Base-by-base conservation (phyloP, 129 eudicot genomes). In the Mikania micrantha region DNA sequence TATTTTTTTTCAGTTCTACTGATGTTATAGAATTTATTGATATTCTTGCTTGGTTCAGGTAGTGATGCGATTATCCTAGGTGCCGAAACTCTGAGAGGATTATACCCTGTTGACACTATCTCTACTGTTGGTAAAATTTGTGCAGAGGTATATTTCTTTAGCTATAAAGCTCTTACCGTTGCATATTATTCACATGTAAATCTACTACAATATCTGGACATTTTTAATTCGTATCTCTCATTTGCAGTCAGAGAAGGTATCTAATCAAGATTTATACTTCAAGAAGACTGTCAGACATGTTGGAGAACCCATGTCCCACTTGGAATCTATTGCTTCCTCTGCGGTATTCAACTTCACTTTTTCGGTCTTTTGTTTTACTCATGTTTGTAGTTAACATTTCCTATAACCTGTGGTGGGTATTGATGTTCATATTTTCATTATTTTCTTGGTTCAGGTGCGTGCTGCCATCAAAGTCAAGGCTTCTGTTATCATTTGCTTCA, bases 391-490 rank as follows among this genome's bases (percentile, higher is more conserved):
- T 39, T 25, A 19, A 19, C 27, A 45, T 16, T 47, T 32, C 41
- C 16, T 56, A 56, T 66, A n/a, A 66, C n/a, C n/a, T 28, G 9
- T 49, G 13, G 34, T 65, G 67, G 16, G 4, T 57, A 12, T 1
- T 49, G 16, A 48, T 36, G 35, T 15, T 48, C 9, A 5, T 32
- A 20, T 49, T 16, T 13, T 38, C 19, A 28, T 74, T 15, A 27
- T 28, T 60, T 41, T 70, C 44, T 67, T 71, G 41, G 36, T 72
- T 5, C 59, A 84, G 95, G 95, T 90, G 17, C 94, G 90, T 39
- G 94, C 96, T 52, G 96, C 96, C 75, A 83, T 89, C 66, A 89
- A 89, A 77, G 93, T 85, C 34, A 89, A 88, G 75, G 96, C 94
- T 74, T 89, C 96, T 53, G 87, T 89, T 65, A 89, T 89, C 60